Conservation (phyloP, 805 yeast genomes). For the Spencermartinsiella europaea region DNA sequence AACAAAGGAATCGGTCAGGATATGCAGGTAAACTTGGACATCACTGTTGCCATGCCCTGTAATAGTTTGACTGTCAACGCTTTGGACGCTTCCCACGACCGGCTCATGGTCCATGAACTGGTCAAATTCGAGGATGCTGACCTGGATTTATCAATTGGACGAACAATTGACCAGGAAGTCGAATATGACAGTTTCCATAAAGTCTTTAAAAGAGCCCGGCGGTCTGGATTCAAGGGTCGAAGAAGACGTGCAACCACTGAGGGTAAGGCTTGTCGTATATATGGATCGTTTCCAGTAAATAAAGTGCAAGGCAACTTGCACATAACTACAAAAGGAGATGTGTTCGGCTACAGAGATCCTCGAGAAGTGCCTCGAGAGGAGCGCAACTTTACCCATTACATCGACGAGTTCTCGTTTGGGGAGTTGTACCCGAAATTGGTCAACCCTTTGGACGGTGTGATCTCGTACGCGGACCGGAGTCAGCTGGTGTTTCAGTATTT, state of each 20-base stretch:
- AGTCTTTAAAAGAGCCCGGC: conserved; percentile 20
- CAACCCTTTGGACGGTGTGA: conserved; percentile 83
- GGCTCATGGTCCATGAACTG: conserved; percentile 70
- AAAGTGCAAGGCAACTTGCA: conserved; percentile 82
- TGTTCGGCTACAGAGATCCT: conserved; percentile 41
- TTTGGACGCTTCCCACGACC: conserved; percentile 70
- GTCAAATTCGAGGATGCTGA: conserved; percentile 61
- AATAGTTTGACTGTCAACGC: conserved; percentile 67
- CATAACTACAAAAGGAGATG: conserved; percentile 72
- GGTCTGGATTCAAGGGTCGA: conserved; percentile 9
- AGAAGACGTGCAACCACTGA: conserved; percentile 4
- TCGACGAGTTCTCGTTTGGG: conserved; percentile 87
- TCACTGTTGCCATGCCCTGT: conserved; percentile 83
- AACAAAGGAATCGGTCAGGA: conserved; percentile 54
- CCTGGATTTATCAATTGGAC: conserved; percentile 10
- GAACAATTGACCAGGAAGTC: conserved; percentile 1
- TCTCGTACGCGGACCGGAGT: conserved; percentile 46
- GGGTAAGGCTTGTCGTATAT: conserved; percentile 23
- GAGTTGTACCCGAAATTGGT: conserved; percentile 78
- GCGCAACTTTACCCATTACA: conserved; percentile 76
- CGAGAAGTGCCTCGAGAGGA: conserved; percentile 18
- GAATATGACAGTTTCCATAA: conserved; percentile 10
- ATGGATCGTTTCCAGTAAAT: conserved; percentile 54
- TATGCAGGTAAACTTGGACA: conserved; percentile 69
- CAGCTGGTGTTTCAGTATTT: conserved; percentile 55